Base-by-base conservation (phyloP, 176 grass and related monocot species). In the Rhipidocladum racemiflorum region DNA sequence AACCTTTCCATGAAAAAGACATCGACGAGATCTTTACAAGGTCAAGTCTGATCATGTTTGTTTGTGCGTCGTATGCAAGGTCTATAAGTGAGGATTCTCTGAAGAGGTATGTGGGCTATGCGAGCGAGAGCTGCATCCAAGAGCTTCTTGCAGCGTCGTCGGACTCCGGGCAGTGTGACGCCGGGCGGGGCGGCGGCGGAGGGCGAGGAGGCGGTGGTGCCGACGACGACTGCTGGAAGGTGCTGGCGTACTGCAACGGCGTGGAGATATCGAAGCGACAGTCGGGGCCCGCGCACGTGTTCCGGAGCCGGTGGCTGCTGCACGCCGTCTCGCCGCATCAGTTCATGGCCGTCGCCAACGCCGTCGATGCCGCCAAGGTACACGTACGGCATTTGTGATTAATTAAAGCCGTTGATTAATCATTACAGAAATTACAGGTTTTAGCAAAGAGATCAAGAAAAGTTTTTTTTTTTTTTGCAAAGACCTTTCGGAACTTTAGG, bases 71-170 rank as follows among this genome's bases (percentile, higher is more conserved):
- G 15, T 65, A 2, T 42, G 68, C 42, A 71, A 98, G 96, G 96
- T 99, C 96, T 2, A 86, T 99, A 5, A 99, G 96, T 17, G 96
- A 99, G 76, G 96, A 99, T 59, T 99, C 96, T 0, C 4, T 99
- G 74, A 80, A 87, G 77, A 88, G 96, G 81, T 99, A 95, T 13
- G 96, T 99, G 71, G 86, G 89, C 60, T 93, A 93, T 50, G 96
- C 96, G 7, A 99, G 96, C 46, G 93, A 99, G 93, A 90, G 91
- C 71, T 99, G 93, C 90, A 99, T 99, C 81, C 96, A 99, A 83
- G 96, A 99, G 85, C 91, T 95, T 44, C 87, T 99, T 16, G 78
- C 96, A 15, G 96, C 93, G 53, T 99, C 96, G 4, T 99, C 96
- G 2, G 95, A 98, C 64, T 83, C 88, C 28, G 81, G 88, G 20